Conservation (phyloP, 441 rosid species). For the Eruca vesicaria region DNA sequence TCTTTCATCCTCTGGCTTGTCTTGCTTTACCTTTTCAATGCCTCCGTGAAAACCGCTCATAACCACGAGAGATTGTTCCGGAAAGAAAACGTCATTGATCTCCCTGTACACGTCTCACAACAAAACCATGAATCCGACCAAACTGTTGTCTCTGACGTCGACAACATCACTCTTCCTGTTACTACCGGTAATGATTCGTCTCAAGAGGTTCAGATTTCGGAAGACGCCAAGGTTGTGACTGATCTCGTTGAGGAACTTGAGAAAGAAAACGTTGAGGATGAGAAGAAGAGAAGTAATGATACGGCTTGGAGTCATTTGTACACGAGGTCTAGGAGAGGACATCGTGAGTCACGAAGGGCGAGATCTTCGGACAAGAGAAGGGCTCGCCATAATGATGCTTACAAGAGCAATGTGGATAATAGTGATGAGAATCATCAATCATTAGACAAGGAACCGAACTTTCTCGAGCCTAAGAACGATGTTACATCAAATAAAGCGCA, state of each 20-base stretch:
- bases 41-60: slow-evolving; percentile 37
- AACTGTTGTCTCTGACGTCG: background rate
- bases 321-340: slow-evolving; percentile 28
- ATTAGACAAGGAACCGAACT: slow-evolving; percentile 6
- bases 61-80: slow-evolving; percentile 31
- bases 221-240: slow-evolving; percentile 26
- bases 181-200: background rate
- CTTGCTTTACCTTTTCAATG: slow-evolving; percentile 44
- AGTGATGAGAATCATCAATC: slow-evolving; percentile 16
- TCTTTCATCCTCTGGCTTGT: slow-evolving; percentile 47
- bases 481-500: too few relatives aligned
- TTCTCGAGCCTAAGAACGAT: background rate
- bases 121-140: slow-evolving; percentile 18
- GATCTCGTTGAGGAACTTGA: slow-evolving; percentile 29
- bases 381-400: slow-evolving; percentile 4
- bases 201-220: slow-evolving; percentile 12
- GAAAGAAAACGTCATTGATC: slow-evolving; percentile 6
- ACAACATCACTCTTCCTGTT: slow-evolving; percentile 23
- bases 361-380: slow-evolving; percentile 23
- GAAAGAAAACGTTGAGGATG: slow-evolving; percentile 11
- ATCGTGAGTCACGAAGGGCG: slow-evolving; percentile 8
- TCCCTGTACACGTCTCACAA: slow-evolving; percentile 8
- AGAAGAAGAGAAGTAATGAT: slow-evolving; percentile 23
- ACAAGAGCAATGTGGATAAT: slow-evolving; percentile 4
- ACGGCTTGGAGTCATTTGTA: slow-evolving; percentile 10